Evolutionary conservation across 305 asterid species (phyloP), one percentile per base, ranked within the genome.

Genomic region (Lippia alba): DNA sequence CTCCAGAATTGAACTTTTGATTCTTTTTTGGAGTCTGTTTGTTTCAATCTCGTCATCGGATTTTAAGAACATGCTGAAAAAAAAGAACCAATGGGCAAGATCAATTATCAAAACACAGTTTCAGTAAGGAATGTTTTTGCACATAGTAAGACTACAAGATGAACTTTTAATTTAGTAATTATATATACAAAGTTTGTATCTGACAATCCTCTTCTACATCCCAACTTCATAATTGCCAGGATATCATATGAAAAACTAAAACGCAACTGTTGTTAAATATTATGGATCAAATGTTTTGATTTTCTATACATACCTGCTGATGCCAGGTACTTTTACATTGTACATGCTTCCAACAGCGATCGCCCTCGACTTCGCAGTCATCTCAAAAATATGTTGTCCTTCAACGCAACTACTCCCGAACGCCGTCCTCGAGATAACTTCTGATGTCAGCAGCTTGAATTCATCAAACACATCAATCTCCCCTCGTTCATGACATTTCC

Each of bases 381-480:
- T 87, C 48, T 87, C 89, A 73, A 91, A 91, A 17, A 87, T 81
- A 59, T 78, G 77, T 51, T 87, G 77, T 19, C 97, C 97, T 63
- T 91, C 94, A 61, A 65, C 7, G 49, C 79, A 87, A 75, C 85
- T 87, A 66, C 91, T 91, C 7, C 96, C 96, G 66, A 89, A 91
- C 14, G 96, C 95, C 18, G 96, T 89, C 66, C 83, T 83, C 1
- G 97, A 89, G 72, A 91, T 84, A 3, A 86, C 78, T 64, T 91
- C 95, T 45, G 91, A 82, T 7, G 96, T 87, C n/a, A 87, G 50
- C 18, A 79, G 67, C 58, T 83, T 80, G 18, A 91, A 87, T 54
- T 87, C 93, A 60, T 79, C 67, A 59, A 77, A 84, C 73, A 83
- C 91, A 34, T 91, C 97, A 17, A 87, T 62, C 56, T 89, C 91